phyloP scores from a whole-genome alignment of 2,329 filamentous ascomycete species.

The Akanthomyces dipterigenus region DNA sequence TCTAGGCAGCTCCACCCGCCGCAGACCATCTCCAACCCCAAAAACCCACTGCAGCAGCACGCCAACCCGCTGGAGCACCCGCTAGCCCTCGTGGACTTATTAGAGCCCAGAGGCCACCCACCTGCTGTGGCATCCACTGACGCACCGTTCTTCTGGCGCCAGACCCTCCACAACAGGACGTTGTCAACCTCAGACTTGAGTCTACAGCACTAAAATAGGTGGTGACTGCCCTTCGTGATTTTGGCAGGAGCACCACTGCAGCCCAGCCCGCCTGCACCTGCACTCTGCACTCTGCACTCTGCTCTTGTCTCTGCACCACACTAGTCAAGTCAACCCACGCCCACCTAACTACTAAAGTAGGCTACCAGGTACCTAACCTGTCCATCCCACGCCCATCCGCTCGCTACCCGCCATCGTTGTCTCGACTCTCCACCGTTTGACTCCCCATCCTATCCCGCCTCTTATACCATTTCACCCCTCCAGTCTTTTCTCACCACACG shows the following conservation, averaged over 20 bases:
- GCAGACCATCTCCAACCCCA: not conserved
- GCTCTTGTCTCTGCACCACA: too few species aligned
- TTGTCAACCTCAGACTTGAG: not conserved
- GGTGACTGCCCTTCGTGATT: too few species aligned
- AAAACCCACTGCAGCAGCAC: not conserved
- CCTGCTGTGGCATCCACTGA: not conserved
- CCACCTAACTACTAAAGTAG: too few species aligned
- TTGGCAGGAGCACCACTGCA: too few species aligned
- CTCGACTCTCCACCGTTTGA: not conserved
- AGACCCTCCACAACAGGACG: not conserved
- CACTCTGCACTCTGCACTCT: too few species aligned
- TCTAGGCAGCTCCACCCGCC: constrained; percentile 7
- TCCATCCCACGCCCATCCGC: not conserved
- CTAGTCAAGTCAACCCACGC: not conserved
- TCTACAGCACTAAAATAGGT: not conserved
- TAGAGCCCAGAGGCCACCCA: not conserved
- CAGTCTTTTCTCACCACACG: not conserved
- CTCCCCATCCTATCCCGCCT: constrained; percentile 6
- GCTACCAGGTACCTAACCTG: too few species aligned
- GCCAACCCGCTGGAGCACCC: not conserved
- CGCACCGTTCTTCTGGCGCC: not conserved
- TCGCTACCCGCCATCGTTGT: not conserved
- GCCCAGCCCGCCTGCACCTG: too few species aligned
- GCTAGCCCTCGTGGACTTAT: not conserved
- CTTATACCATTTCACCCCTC: constrained; percentile 9